Percentiles rank a stretch among this genome's conserved stretches.
Conservation (phyloP, 2,329 filamentous ascomycete species). For the Plenodomus tracheiphilus region DNA sequence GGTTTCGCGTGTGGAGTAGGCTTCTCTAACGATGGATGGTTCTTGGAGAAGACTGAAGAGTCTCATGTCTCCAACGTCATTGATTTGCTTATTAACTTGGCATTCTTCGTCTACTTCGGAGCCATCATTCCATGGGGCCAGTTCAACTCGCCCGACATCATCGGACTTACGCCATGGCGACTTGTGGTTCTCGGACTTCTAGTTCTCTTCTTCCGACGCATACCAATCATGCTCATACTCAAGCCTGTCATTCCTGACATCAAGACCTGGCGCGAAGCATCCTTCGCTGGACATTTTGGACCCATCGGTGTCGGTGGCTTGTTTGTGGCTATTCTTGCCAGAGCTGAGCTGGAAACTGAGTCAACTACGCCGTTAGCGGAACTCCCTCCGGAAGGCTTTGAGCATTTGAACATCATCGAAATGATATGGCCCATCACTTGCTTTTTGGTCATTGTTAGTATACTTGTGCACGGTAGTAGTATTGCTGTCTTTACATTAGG, state of each 20-base stretch:
- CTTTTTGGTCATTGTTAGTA: constrained; percentile 92
- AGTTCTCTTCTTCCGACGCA: constrained; percentile 92
- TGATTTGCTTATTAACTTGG: constrained; percentile 92
- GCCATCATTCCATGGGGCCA: constrained; percentile 96
- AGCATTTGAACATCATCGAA: constrained; percentile 73
- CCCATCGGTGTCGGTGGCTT: constrained; percentile 97
- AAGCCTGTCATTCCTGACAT: constrained; percentile 95
- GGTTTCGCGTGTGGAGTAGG: constrained; percentile 96
- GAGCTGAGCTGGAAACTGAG: constrained; percentile 84
- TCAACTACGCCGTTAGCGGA: constrained; percentile 72
- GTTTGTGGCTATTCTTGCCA: constrained; percentile 88
- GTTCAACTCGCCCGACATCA: constrained; percentile 70
- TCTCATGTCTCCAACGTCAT: constrained; percentile 99
- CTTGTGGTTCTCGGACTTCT: constrained; percentile 92
- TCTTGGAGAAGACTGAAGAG: constrained; percentile 96
- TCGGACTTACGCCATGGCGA: constrained; percentile 84
- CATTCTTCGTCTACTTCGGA: constrained; percentile 97
- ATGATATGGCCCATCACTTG: constrained; percentile 95
- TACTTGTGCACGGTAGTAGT: constrained; percentile 95
- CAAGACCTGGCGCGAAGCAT: constrained; percentile 95
- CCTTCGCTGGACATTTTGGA: constrained; percentile 96
- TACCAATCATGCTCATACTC: constrained; percentile 88
- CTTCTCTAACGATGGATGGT: constrained; percentile 99
- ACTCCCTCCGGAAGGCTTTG: constrained; percentile 60
- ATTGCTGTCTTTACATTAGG: constrained; percentile 96